A percentile compares a stretch with the other conserved stretches of the same genome.
Conservation (phyloP, 2,329 filamentous ascomycete species). For the Pestalotiopsis sp. region DNA sequence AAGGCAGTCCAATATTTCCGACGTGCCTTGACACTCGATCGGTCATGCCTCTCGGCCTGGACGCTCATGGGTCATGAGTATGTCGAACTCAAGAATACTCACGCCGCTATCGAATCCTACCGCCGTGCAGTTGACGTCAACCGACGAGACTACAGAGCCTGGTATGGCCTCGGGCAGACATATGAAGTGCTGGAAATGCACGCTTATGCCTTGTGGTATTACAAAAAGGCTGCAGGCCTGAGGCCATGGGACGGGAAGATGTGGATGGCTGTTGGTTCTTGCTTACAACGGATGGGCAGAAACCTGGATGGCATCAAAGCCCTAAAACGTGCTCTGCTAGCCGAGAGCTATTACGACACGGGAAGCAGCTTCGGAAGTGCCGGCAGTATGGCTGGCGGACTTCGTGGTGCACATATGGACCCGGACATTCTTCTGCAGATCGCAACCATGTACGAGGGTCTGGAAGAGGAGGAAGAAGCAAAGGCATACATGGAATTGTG, state of each 20-base stretch:
- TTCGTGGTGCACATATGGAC: conserved; percentile 68
- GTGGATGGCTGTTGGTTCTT: conserved; percentile 96
- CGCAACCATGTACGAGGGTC: conserved; percentile 81
- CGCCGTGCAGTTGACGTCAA: conserved; percentile 94
- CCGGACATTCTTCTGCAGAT: conserved; percentile 91
- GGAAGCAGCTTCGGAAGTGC: conserved; percentile 56
- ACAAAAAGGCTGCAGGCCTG: conserved; percentile 89
- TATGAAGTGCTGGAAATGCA: conserved; percentile 99
- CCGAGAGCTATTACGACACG: conserved; percentile 81
- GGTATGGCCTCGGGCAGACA: conserved; percentile 95
- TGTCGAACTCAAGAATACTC: conserved; percentile 97
- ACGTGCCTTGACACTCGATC: conserved; percentile 85
- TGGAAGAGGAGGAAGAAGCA: conserved; percentile 77
- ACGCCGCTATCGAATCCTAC: conserved; percentile 96
- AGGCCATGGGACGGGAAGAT: conserved; percentile 98
- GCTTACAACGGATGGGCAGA: conserved; percentile 86
- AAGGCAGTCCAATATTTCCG: conserved; percentile 99
- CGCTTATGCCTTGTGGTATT: conserved; percentile 95
- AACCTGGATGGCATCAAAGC: conserved; percentile 92
- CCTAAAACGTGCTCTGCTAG: conserved; percentile 86
- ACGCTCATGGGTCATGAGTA: conserved; percentile 99
- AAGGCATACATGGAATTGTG: conserved; percentile 96
- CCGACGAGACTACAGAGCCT: conserved; percentile 92
- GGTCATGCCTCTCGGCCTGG: conserved; percentile 92
- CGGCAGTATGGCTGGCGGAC: conserved; percentile 42